phyloP scores from a whole-genome alignment of 129 eudicot genomes.

The Flaveria sonorensis region DNA sequence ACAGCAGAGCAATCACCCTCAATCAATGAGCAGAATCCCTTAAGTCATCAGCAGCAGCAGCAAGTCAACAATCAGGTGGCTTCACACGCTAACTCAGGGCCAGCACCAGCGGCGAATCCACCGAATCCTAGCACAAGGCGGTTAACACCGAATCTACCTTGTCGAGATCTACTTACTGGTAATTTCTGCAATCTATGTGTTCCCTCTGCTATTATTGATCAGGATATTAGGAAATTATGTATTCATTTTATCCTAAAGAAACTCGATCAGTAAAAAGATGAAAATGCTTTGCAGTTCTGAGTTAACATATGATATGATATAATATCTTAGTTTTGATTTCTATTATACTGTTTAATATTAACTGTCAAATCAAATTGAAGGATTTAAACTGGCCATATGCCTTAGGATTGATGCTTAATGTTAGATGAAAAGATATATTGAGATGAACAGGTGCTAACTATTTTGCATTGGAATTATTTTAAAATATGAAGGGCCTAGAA shows the following conservation, averaged over 20 bases:
- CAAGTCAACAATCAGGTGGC: not conserved
- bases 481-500: constrained; percentile 18
- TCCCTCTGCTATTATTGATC: no score
- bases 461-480: not conserved
- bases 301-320: not conserved
- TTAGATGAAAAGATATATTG: not conserved
- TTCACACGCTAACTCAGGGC: not conserved
- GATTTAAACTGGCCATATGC: not conserved
- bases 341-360: not conserved
- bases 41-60: not conserved
- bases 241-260: no score
- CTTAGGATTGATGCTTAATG: not conserved
- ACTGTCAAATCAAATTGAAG: constrained; percentile 5
- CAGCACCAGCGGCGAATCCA: not conserved
- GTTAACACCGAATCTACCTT: constrained; percentile 13
- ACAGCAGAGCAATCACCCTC: not conserved
- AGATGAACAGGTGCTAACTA: not conserved
- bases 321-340: not conserved
- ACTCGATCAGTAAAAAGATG: not conserved
- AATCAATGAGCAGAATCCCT: not conserved
- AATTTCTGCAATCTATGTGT: not conserved
- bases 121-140: not conserved
- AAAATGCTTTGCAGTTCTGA: not conserved
- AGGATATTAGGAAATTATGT: not conserved
- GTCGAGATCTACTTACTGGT: constrained; percentile 11